Base-by-base conservation (phyloP, 306 rosid species). In the Inga oerstediana region DNA sequence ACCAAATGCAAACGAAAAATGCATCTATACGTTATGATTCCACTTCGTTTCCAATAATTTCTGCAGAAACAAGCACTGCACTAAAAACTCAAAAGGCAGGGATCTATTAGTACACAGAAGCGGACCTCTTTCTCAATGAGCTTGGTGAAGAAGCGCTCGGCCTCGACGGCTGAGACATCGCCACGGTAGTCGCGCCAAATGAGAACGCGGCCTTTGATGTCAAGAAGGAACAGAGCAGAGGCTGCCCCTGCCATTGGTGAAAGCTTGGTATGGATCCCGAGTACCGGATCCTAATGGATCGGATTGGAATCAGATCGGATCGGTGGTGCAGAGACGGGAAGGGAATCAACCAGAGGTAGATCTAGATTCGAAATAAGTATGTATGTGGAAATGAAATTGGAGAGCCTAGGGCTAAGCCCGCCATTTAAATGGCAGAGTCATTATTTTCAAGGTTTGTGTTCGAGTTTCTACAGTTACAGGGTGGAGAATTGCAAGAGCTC, bases 171-270 rank as follows among this genome's bases (percentile, higher is more conserved):
- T 35, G 99, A 82, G 85, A 97, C 99, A 82, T 97, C 99, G 83
- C 99, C 99, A 17, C 99, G 99, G 83, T 92, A 97, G 81, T 97
- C 98, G 74, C 99, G 99, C 97, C 97, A 97, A 85, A 97, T 92
- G 84, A 97, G 97, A 85, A 97, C 97, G 86, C 98, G 99, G 86
- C 99, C 99, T 88, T 97, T 97, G 92, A 97, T 94, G 88, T 97
- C 99, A 41, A 97, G 93, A 30, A 97, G 95, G 92, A 97, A 97
- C 72, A 97, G 93, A 87, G 98, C 98, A 80, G 99, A 97, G 79
- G 89, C 97, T 61, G 99, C 99, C 83, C 99, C 99, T 67, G 99
- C 86, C 99, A 97, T 97, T 41, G 84, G 66, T 13, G 41, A 27
- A 45, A 72, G 71, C 37, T 35, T 52, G 68, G 32, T n/a, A 64